A percentile compares a stretch with the other conserved stretches of the same genome.
Conservation (phyloP, 192 early-diverging fungal genomes). For the Mortierella antarctica region DNA sequence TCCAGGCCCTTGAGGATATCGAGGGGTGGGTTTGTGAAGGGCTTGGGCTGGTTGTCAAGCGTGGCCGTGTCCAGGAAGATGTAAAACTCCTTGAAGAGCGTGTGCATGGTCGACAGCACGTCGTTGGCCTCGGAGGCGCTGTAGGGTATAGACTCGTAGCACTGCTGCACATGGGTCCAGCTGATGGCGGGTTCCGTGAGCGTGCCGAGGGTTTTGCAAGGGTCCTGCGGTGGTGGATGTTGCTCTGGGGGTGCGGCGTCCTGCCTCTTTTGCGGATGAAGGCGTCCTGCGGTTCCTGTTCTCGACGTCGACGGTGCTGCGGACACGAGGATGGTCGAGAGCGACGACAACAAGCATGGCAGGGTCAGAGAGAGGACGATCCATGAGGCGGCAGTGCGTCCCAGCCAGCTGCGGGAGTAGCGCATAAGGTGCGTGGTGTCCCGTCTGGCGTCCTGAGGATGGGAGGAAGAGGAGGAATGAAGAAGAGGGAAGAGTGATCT, state of each 20-base stretch:
- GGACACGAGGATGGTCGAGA: no score
- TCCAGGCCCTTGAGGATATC: slow-evolving; percentile 29
- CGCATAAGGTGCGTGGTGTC: no score
- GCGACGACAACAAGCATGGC: no score
- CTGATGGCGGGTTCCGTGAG: slow-evolving; percentile 22
- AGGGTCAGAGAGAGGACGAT: no score
- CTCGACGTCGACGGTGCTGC: no score
- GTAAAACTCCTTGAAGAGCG: slow-evolving; percentile 35
- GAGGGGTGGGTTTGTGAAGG: slow-evolving; percentile 32
- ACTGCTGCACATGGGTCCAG: slow-evolving; percentile 6
- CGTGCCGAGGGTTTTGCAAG: slow-evolving; percentile 14
- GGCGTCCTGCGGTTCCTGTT: no score
- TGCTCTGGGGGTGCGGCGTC: background rate
- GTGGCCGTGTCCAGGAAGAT: slow-evolving; percentile 40
- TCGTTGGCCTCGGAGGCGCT: slow-evolving; percentile 27
- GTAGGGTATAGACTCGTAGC: slow-evolving; percentile 31
- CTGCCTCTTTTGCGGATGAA: background rate
- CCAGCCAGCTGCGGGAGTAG: no score
- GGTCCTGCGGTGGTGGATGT: slow-evolving; percentile 4
- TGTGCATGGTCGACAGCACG: slow-evolving; percentile 29
- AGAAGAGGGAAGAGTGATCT: background rate
- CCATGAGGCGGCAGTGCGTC: no score
- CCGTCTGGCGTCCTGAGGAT: no score
- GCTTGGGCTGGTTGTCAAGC: slow-evolving; percentile 24
- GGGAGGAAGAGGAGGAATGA: no score